Evolutionary conservation across 1,284 basidiomycete genomes (phyloP).

Genomic region (Cutaneotrichosporon dermatis): DNA sequence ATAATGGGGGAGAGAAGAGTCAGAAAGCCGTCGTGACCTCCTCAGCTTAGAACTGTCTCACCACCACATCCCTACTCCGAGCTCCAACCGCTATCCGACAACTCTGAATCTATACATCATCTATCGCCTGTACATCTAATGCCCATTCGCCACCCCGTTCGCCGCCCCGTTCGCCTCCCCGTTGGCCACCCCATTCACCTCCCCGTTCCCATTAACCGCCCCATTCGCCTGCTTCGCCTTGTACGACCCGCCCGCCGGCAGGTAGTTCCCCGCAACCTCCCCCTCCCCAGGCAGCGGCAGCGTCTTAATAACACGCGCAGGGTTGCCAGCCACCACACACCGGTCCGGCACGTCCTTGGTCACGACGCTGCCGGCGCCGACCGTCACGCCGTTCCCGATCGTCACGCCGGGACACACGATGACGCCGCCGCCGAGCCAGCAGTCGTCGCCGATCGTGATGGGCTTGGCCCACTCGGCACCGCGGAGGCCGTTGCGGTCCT

Average conservation of each 20-base stretch:
- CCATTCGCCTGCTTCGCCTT: not conserved
- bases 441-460: slow-evolving; percentile 49
- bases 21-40: no score
- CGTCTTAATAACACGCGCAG: slow-evolving; percentile 50
- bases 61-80: no score
- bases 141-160: no score
- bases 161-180: no score
- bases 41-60: no score
- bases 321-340: slow-evolving; percentile 51
- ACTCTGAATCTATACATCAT: no score
- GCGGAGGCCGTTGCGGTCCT: slow-evolving; percentile 39
- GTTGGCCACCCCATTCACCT: no score
- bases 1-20: no score
- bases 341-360: slow-evolving; percentile 50
- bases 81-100: no score
- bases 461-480: slow-evolving; percentile 47
- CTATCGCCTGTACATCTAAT: no score
- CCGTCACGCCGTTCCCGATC: slow-evolving; percentile 51
- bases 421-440: slow-evolving; percentile 52
- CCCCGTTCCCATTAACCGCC: no score
- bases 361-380: slow-evolving; percentile 53
- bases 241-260: not conserved
- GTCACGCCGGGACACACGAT: slow-evolving; percentile 51
- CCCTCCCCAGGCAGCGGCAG: slow-evolving; percentile 33
- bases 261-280: slow-evolving; percentile 4